Conservation (phyloP, 306 rosid species). For the Lathyrus aphaca region DNA sequence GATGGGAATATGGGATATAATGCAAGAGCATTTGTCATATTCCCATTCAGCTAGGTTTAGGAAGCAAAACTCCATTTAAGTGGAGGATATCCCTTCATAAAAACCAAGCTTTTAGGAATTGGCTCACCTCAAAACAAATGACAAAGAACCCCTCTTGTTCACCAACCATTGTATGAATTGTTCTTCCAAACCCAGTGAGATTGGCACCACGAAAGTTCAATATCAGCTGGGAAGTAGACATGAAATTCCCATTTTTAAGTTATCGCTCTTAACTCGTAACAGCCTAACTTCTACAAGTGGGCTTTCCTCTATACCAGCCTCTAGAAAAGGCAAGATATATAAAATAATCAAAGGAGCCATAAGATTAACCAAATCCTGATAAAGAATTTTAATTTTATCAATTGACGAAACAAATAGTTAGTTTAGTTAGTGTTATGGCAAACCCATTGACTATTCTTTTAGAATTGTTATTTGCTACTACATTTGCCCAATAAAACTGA, state of each 20-base stretch:
- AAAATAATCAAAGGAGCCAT: slow-evolving; percentile 7
- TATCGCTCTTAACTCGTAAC: slow-evolving; percentile 6
- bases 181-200: slow-evolving; percentile 7
- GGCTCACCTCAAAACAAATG: slow-evolving; percentile 30
- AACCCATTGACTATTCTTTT: no score
- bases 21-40: not conserved
- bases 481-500: no score
- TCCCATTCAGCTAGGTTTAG: slow-evolving; percentile 2
- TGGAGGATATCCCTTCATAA: slow-evolving; percentile 16
- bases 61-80: slow-evolving; percentile 11
- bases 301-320: slow-evolving; percentile 13
- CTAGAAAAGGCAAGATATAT: slow-evolving; percentile 1
- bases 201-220: not conserved
- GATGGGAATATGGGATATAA: not conserved
- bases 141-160: slow-evolving; percentile 12
- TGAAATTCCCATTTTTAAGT: slow-evolving; percentile 8
- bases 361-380: slow-evolving; percentile 1
- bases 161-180: slow-evolving; percentile 8
- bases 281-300: slow-evolving; percentile 9
- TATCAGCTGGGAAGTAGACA: slow-evolving; percentile 16
- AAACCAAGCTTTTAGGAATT: not conserved
- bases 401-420: not conserved
- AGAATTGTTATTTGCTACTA: no score
- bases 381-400: not conserved
- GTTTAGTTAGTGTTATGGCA: not conserved